These are phyloP conservation scores for Leccinum obscurum DNA, from an alignment of 768 basidiomycete species.

Conservation along the genomic window DNA sequence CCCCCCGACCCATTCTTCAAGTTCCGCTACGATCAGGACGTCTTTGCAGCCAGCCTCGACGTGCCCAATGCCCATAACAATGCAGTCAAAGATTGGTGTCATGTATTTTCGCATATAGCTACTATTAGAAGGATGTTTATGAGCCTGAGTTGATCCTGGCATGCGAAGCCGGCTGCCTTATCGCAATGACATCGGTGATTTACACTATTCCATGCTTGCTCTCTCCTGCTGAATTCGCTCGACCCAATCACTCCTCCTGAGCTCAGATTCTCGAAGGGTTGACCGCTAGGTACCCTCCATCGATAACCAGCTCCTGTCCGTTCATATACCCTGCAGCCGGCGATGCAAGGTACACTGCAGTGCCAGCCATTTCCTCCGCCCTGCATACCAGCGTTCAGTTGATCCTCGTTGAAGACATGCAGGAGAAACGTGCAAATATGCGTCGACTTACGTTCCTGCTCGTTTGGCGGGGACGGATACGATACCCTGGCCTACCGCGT, in stretches of 20 bases:
- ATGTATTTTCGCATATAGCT: conserved; percentile 7
- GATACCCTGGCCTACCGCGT: conserved; percentile 61
- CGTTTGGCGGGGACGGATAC: conserved; percentile 60
- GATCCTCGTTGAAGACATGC: not conserved
- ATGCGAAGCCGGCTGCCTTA: too few species aligned
- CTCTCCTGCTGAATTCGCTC: not conserved
- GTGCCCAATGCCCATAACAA: conserved; percentile 66
- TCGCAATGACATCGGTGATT: not conserved
- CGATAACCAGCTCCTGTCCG: conserved; percentile 76
- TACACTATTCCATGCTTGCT: not conserved
- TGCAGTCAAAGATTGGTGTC: conserved; percentile 44
- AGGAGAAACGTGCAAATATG: not conserved
- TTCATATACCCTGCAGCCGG: conserved; percentile 72
- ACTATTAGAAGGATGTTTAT: too few species aligned
- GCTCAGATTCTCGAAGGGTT: conserved; percentile 57
- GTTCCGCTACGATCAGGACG: conserved; percentile 57
- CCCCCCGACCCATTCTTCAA: conserved; percentile 58
- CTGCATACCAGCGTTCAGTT: conserved; percentile 35
- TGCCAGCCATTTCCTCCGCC: conserved; percentile 73
- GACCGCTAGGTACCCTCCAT: conserved; percentile 72
- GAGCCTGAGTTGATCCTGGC: too few species aligned
- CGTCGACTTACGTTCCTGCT: conserved; percentile 61
- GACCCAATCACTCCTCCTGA: not conserved
- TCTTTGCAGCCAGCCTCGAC: conserved; percentile 58
- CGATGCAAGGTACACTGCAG: conserved; percentile 73